A percentile compares a stretch with the other conserved stretches of the same genome.
phyloP scores from a whole-genome alignment of 768 basidiomycete genomes.

The Leccinum longicurvipes region DNA sequence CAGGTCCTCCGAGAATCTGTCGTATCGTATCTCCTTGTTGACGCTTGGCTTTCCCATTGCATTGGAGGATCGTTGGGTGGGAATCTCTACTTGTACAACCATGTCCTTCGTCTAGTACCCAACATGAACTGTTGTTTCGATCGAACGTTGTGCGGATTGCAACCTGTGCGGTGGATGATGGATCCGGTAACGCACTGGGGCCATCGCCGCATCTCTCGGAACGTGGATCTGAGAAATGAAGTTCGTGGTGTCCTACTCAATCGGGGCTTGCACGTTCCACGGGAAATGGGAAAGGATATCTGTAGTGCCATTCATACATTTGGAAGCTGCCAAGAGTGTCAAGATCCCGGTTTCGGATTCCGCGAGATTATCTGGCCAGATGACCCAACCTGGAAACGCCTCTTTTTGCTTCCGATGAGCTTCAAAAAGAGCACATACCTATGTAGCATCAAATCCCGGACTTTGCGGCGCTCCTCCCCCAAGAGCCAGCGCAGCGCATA shows the following conservation, averaged over 20 bases:
- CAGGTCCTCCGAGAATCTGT: slow-evolving; percentile 17
- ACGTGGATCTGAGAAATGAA: slow-evolving; percentile 16
- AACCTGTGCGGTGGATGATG: background rate
- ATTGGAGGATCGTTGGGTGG: slow-evolving; percentile 16
- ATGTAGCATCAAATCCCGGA: slow-evolving; percentile 21
- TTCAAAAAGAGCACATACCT: slow-evolving; percentile 2
- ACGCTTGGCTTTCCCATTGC: background rate
- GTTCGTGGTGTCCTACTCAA: slow-evolving; percentile 5
- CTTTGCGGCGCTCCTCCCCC: slow-evolving; percentile 23
- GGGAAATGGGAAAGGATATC: slow-evolving; percentile 3
- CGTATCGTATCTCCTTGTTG: slow-evolving; percentile 2
- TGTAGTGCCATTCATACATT: slow-evolving; percentile 6
- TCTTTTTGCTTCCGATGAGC: slow-evolving; percentile 4
- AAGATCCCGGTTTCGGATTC: slow-evolving; percentile 13
- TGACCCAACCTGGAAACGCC: slow-evolving; percentile 9
- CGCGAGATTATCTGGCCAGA: slow-evolving; percentile 11
- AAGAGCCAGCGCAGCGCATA: background rate
- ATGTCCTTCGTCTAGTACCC: slow-evolving; percentile 10
- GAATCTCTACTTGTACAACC: slow-evolving; percentile 10
- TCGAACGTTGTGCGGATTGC: background rate
- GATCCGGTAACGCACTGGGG: slow-evolving; percentile 15
- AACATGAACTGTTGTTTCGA: slow-evolving; percentile 12
- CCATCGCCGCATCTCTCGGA: slow-evolving; percentile 24
- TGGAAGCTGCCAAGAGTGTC: slow-evolving; percentile 4
- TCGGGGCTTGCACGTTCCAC: slow-evolving; percentile 12